These are phyloP conservation scores for Aspergillus melleus DNA, from an alignment of 2,329 filamentous ascomycete species.

Conservation along the genomic window DNA sequence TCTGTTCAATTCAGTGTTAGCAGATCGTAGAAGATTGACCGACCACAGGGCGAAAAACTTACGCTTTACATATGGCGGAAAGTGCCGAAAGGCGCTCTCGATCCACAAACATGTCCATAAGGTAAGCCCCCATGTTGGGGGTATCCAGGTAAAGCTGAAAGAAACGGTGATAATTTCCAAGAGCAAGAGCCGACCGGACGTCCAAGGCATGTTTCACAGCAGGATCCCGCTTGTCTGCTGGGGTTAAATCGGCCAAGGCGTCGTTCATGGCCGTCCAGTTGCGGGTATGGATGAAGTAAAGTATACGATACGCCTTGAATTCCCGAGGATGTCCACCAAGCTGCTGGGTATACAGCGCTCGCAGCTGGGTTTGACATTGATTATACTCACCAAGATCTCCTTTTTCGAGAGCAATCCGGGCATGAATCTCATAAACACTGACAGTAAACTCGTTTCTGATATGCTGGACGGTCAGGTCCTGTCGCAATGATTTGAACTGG, in stretches of 20 bases:
- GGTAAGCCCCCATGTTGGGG: slow-evolving; percentile 94
- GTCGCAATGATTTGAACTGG: slow-evolving; percentile 97
- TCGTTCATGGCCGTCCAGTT: slow-evolving; percentile 98
- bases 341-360: slow-evolving; percentile 82
- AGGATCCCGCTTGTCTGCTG: slow-evolving; percentile 84
- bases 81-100: slow-evolving; percentile 89
- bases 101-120: slow-evolving; percentile 99
- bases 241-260: slow-evolving; percentile 96
- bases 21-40: slow-evolving; percentile 6
- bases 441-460: slow-evolving; percentile 97
- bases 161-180: slow-evolving; percentile 97
- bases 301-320: slow-evolving; percentile 98
- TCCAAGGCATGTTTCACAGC: slow-evolving; percentile 88
- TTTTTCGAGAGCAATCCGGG: slow-evolving; percentile 95
- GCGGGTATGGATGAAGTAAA: slow-evolving; percentile 99
- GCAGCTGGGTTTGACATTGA: slow-evolving; percentile 98
- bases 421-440: slow-evolving; percentile 94
- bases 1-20: slow-evolving; percentile 58
- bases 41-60: slow-evolving; percentile 46
- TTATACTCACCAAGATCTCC: slow-evolving; percentile 99
- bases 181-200: slow-evolving; percentile 85
- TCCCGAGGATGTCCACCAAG: slow-evolving; percentile 88
- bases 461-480: slow-evolving; percentile 96
- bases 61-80: slow-evolving; percentile 93
- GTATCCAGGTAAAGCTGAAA: slow-evolving; percentile 94